Evolutionary conservation across 192 early-diverging fungal genomes (phyloP), one percentile per base, ranked within the genome.

Genomic region (Radiomyces spectabilis): DNA sequence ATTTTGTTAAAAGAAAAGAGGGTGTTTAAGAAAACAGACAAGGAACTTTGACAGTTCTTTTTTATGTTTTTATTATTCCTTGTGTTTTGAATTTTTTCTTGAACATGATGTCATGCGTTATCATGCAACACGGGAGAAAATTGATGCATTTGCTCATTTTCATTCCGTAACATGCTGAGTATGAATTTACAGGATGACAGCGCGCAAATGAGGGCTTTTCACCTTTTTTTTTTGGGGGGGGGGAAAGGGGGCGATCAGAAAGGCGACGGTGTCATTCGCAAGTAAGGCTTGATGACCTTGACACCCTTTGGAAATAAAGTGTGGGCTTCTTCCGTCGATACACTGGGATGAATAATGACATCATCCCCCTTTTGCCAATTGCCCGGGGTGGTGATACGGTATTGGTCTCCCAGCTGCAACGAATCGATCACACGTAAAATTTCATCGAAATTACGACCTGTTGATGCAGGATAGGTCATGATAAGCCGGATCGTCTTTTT

Each of bases 361-460:
- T 94, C 85, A 42, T 87, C 81, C 30, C 85, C 87, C 24, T 79
- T 73, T 62, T 76, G 80, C 96, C 96, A 98, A 73, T 93, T 86
- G 57, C 83, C 94, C 12, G 96, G 96, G 22, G 96, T 98, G 33
- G 92, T 89, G 61, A 98, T 86, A 27, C 85, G 85, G 71, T 89
- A 78, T 52, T 75, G 79, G 71, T 98, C 94, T 44, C 84, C 84
- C 32, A 97, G 71, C 78, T 96, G 92, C 45, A 98, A 76, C 26
- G 92, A 92, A 76, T 98, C 96, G 30, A 96, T 79, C 3, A 85
- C 83, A 31, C 96, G 86, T 57, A 98, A 66, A 65, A 98, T 85
- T 78, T 98, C 96, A 64, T 92, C 83, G 84, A 97, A 96, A 84
- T 97, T 98, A 57, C 96, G 84, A 32, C 94, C 80, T 46, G 80